These are phyloP conservation scores for Wilcoxina mikolae DNA, from an alignment of 495 filamentous ascomycete species.

Conservation along the genomic window DNA sequence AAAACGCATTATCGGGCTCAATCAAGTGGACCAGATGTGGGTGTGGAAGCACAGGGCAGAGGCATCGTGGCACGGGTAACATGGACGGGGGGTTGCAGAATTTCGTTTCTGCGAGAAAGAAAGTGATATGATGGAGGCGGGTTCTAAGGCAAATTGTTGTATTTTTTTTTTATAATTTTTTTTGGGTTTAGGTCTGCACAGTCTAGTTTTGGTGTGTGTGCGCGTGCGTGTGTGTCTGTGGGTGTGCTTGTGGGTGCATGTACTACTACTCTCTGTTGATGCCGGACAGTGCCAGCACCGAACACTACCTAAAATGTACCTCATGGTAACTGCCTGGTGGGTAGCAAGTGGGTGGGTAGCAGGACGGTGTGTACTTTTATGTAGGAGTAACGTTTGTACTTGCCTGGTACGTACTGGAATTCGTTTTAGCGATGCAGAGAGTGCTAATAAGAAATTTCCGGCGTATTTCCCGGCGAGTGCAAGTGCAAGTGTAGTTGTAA, in stretches of 20 bases:
- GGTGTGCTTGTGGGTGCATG: not conserved
- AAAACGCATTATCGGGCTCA: not conserved
- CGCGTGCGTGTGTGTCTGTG: not conserved
- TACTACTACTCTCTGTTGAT: not conserved
- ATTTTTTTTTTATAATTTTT: not conserved
- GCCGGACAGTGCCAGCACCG: not conserved
- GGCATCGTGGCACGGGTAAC: slow-evolving; percentile 2
- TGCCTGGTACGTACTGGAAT: not conserved
- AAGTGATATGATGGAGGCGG: slow-evolving; percentile 2
- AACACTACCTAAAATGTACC: not conserved
- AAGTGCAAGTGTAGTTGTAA: not conserved
- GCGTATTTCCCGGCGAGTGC: not conserved
- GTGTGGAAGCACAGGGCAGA: not conserved
- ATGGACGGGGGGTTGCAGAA: not conserved
- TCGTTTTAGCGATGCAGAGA: not conserved
- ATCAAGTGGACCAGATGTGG: not conserved
- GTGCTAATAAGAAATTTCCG: not conserved
- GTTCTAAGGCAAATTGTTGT: not conserved
- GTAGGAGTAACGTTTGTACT: not conserved
- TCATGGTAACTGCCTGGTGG: not conserved
- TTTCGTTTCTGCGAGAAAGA: not conserved
- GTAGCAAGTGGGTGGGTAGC: not conserved
- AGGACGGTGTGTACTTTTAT: not conserved
- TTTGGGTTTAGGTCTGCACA: not conserved
- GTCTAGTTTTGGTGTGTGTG: not conserved